phyloP scores from a whole-genome alignment of 176 grass and related monocot species.

The Olyra latifolia region DNA sequence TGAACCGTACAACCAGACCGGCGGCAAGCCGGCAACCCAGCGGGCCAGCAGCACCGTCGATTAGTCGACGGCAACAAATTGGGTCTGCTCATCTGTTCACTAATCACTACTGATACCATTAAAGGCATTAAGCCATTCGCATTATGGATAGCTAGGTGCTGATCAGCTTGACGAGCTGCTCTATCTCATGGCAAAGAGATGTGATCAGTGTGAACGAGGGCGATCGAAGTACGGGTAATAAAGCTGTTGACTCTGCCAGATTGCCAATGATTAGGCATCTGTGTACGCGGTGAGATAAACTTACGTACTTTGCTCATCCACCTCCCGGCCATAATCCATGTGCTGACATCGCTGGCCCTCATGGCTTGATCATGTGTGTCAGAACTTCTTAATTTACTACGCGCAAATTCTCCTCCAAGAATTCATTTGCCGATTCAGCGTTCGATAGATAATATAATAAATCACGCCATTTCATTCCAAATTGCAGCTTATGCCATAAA shows the following conservation, averaged over 20 bases:
- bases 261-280: constrained; percentile 23
- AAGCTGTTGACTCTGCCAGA: constrained; percentile 22
- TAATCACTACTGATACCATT: no score
- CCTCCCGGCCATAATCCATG: constrained; percentile 32
- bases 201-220: not conserved
- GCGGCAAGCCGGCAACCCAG: no score
- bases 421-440: not conserved
- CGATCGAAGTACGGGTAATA: constrained; percentile 12
- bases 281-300: constrained; percentile 11
- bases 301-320: constrained; percentile 22
- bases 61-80: no score
- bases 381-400: not conserved
- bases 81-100: no score
- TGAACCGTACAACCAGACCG: not conserved
- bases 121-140: no score
- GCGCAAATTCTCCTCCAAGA: not conserved
- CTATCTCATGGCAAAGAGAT: not conserved
- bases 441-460: not conserved
- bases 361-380: constrained; percentile 35
- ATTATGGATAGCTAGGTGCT: no score
- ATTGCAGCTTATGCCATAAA: not conserved
- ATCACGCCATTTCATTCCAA: constrained; percentile 10
- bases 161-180: not conserved
- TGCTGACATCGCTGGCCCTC: constrained; percentile 47
- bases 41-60: no score